Base-by-base conservation (phyloP, 805 yeast species). In the Candida hungchunana region DNA sequence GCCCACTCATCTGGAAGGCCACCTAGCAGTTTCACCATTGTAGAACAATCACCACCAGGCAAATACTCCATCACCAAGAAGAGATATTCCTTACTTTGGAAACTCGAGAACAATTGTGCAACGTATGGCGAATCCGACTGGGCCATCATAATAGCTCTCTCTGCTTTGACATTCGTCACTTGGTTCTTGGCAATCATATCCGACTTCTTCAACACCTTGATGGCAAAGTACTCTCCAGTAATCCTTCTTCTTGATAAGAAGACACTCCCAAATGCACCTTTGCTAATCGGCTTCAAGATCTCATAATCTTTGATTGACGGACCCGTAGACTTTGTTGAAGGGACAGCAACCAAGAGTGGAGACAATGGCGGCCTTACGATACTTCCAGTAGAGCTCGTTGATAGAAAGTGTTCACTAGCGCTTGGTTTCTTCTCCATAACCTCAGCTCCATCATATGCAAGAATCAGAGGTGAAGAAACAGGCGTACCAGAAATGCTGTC, bases 111-210 rank as follows among this genome's bases (percentile, higher is more conserved):
- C 20, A 93, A 66, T 53, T 82, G 88, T 1, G 96, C 97, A 41
- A 93, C 97, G 55, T 82, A 87, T 0, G 96, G 94, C 25, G 90
- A 82, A 44, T 88, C 90, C 3, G 95, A 76, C 55, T 93, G 97
- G 2, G 94, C 80, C 94, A 93, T 93, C 88, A 93, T 81, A n/a
- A 90, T 90, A 0, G 97, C 96, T 29, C 98, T 66, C 58, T 94
- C 99, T 1, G 96, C 84, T 51, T 83, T 84, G 21, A 94, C 96
- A 56, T 93, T 93, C 15, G 89, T 79, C 5, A 90, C 90, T 64
- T 93, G 98, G 66, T 94, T 94, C 62, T 90, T 93, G 2, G 96
- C 90, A 42, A 93, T 80, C 97, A 93, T 93, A 59, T 93, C 97
- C 4, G 94, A 74, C 59, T 93, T 93, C 50, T 80, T 85, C 43